Evolutionary conservation across 1,139 yeast genomes (phyloP).

Genomic region (Scheffersomyces insectosa): DNA sequence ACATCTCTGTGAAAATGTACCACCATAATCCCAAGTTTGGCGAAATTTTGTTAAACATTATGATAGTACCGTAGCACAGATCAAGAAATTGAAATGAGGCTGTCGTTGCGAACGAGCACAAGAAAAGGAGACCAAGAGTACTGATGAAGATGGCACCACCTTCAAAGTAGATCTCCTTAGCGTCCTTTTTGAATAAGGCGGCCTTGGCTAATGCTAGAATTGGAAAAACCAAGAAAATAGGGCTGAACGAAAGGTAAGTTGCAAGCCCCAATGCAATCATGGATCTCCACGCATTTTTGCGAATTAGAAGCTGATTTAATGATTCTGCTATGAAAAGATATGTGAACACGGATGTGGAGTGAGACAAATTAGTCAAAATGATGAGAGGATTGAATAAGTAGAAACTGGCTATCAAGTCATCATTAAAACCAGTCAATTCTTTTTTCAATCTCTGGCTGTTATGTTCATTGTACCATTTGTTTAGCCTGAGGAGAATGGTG

Average conservation of each 20-base stretch:
- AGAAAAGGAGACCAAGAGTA: conserved; percentile 34
- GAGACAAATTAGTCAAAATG: conserved; percentile 65
- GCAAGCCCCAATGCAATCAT: conserved; percentile 62
- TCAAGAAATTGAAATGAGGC: conserved; percentile 49
- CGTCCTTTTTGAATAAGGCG: conserved; percentile 8
- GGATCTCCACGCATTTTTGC: conserved; percentile 42
- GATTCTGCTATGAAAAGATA: conserved; percentile 57
- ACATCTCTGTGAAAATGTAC: conserved; percentile 96
- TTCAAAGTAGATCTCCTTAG: conserved; percentile 17
- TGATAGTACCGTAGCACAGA: conserved; percentile 61
- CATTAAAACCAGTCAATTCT: conserved; percentile 26
- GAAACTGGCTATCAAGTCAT: conserved; percentile 54
- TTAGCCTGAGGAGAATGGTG: conserved; percentile 38
- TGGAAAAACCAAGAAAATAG: conserved; percentile 59
- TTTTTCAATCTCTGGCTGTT: conserved; percentile 22
- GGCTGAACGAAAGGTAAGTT: conserved; percentile 63
- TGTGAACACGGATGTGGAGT: conserved; percentile 64
- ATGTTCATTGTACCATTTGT: conserved; percentile 38
- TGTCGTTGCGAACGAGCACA: conserved; percentile 31
- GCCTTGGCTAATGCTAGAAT: conserved; percentile 41
- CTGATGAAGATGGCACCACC: conserved; percentile 27
- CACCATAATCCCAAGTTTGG: conserved; percentile 97
- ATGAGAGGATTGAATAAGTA: conserved; percentile 82
- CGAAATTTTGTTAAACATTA: conserved; percentile 65
- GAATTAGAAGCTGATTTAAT: conserved; percentile 46